Base-by-base conservation (phyloP, 2,329 filamentous ascomycete species). In the Pestalotiopsis sp. region DNA sequence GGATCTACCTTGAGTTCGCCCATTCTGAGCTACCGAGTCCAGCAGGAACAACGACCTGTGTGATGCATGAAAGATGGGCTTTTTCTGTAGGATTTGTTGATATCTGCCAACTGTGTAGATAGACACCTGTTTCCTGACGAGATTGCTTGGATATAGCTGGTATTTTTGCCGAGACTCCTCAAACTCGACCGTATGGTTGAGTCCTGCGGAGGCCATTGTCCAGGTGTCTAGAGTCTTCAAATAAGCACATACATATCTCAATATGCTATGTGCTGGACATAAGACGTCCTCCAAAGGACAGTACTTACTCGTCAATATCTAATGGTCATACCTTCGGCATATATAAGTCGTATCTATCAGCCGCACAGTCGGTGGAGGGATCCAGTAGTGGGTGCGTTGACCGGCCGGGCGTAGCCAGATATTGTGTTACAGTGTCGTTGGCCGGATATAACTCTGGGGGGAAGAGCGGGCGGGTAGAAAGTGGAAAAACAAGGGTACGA, bases 81-180 rank as follows among this genome's bases (percentile, higher is more conserved):
- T 68, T n/a, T 65, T 31, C n/a, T 71, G 63, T 13, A 71, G 60
- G 49, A 62, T 58, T 66, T 20, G 31, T 12, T 57, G 57, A 36
- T 72, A 72, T 6, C 66, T 65, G 14, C 70, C 69, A n/a, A 70
- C 66, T 2, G 68, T 69, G 38, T 72, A 67, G 49, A 25, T 13
- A 57, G 68, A 72, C 17, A 67, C 58, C 38, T 69, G 66, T 59
- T 69, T 69, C 31, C 70, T 68, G 38, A 72, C 61, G 31, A 72
- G 63, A 65, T 72, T 72, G 23, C 23, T 49, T 40, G 70, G 69
- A 61, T 72, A 72, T 17, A 49, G 17, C 17, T 65, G 62, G 49
- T 65, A 40, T 13, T 17, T 56, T 17, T 52, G n/a, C 14, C 23
- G 40, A 6, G 62, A 65, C 20, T 65, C 27, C 20, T 65, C 62